These are phyloP conservation scores for Blastobotrys proliferans DNA, from an alignment of 1,139 yeast genomes.

Conservation along the genomic window DNA sequence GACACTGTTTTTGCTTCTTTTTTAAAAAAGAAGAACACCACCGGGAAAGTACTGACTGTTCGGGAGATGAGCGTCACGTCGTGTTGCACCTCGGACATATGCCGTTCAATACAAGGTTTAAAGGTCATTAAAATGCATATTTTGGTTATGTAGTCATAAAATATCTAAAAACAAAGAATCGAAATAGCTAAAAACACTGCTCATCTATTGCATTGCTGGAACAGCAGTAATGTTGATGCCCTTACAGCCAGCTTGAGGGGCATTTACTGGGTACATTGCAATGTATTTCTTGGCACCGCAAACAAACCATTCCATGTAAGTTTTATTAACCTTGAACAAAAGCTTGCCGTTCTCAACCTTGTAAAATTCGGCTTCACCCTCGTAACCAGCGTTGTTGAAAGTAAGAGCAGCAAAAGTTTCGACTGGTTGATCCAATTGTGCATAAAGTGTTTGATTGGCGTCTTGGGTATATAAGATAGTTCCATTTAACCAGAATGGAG, in stretches of 20 bases:
- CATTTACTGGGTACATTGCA: constrained; percentile 9
- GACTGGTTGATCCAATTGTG: constrained; percentile 8
- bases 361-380: constrained; percentile 5
- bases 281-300: constrained; percentile 6
- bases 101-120: too few species aligned
- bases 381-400: not conserved
- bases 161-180: too few species aligned
- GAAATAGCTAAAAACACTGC: too few species aligned
- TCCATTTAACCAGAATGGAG: not conserved
- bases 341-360: constrained; percentile 1
- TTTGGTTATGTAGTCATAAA: too few species aligned
- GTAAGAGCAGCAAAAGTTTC: constrained; percentile 11
- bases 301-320: constrained; percentile 10
- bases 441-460: not conserved
- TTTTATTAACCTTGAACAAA: not conserved
- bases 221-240: constrained; percentile 6
- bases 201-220: too few species aligned
- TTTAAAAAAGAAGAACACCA: too few species aligned
- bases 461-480: not conserved
- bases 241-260: constrained; percentile 11
- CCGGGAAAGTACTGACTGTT: too few species aligned
- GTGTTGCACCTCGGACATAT: too few species aligned
- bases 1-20: too few species aligned
- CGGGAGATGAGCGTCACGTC: too few species aligned
- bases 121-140: too few species aligned